Conservation (phyloP, 2,329 filamentous ascomycete genomes). For the Colletotrichum lentis region DNA sequence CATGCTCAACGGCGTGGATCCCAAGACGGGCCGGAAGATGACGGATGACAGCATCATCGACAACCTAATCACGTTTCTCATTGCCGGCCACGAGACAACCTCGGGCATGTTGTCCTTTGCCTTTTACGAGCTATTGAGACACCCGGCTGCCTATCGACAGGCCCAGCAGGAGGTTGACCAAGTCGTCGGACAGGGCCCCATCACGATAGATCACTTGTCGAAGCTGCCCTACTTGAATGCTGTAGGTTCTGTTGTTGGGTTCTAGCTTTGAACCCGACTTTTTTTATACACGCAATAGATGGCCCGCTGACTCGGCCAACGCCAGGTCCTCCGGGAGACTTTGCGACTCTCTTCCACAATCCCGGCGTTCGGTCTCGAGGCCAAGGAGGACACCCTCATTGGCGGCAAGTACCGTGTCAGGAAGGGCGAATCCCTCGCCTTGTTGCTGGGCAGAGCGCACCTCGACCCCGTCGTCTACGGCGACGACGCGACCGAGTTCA, state of each 20-base stretch:
- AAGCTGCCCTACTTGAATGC: slow-evolving; percentile 71
- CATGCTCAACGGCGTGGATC: slow-evolving; percentile 70
- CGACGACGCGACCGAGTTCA: slow-evolving; percentile 64
- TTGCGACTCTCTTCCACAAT: slow-evolving; percentile 44
- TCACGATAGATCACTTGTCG: slow-evolving; percentile 66
- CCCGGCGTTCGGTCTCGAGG: slow-evolving; percentile 44
- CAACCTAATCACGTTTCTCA: slow-evolving; percentile 76
- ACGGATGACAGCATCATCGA: slow-evolving; percentile 67
- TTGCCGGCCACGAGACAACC: slow-evolving; percentile 75
- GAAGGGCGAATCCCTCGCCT: slow-evolving; percentile 53
- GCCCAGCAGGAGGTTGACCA: slow-evolving; percentile 73
- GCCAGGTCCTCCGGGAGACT: slow-evolving; percentile 63
- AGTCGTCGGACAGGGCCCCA: slow-evolving; percentile 65
- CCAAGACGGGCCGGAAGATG: slow-evolving; percentile 69
- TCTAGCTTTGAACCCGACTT: not conserved
- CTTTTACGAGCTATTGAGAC: slow-evolving; percentile 71
- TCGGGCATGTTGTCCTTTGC: slow-evolving; percentile 71
- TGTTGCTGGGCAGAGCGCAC: slow-evolving; percentile 60
- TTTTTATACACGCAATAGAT: slow-evolving; percentile 12
- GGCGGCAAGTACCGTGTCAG: slow-evolving; percentile 63
- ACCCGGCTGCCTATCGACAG: slow-evolving; percentile 66
- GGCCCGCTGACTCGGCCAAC: not conserved
- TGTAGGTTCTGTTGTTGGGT: slow-evolving; percentile 37
- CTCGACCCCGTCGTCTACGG: slow-evolving; percentile 66
- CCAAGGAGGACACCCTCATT: slow-evolving; percentile 54